Evolutionary conservation across 1,284 basidiomycete genomes (phyloP), one percentile per base, ranked within the genome.

Genomic region (Ganoderma meredithae): DNA sequence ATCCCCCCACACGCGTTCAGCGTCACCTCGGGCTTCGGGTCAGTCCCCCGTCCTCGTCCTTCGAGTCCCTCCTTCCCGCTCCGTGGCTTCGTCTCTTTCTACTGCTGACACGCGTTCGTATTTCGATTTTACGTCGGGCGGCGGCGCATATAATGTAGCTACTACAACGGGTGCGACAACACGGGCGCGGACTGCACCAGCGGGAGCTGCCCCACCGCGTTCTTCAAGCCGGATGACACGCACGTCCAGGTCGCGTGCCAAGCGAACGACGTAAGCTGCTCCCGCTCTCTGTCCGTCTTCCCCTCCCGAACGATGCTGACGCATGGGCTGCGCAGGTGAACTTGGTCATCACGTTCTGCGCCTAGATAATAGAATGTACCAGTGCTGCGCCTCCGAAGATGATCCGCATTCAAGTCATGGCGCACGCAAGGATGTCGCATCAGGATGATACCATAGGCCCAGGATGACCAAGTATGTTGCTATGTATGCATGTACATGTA

Each of bases 191-290:
- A 63, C 19, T 72, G 71, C 59, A 27, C 25, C 33, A 65, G 59
- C 64, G 41, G 76, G 36, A 65, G 70, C 53, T 82, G 81, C 79
- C 60, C 67, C 10, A 73, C 70, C 1, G 84, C 84, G 3, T 86
- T 84, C 75, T 82, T 80, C 73, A 9, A 40, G 3, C 68, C 83
- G 1, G 72, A 78, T 61, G 84, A 86, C 69, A 81, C 77, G 64
- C 69, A 76, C 47, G 84, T 81, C 27, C 84, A 85, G 69, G 80
- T 80, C 15, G 76, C 73, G 27, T 86, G 80, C 73, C 69, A 80
- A 70, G 47, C 19, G 12, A 65, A 76, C 66, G 70, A 80, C 65
- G 79, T 78, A 53, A 40, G n/a, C 27, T 2, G 2, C 43, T 36
- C 31, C 2, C 7, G 2, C 19, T 44, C 7, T 7, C 19, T 44